Conservation (phyloP, 495 filamentous ascomycete genomes). For the Penicillium cosmopolitanum region DNA sequence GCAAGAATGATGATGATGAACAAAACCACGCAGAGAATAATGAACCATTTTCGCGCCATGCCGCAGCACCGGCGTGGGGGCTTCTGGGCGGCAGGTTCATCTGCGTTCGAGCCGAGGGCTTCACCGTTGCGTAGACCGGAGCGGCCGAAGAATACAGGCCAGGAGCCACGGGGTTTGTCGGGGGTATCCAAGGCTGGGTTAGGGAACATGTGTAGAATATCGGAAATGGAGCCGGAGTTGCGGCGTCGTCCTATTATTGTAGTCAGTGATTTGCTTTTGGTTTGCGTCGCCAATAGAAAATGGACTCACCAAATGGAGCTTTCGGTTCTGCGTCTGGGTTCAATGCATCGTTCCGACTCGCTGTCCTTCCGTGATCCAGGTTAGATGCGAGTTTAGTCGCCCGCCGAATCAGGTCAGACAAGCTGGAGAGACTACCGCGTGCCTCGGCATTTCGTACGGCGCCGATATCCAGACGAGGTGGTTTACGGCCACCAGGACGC, state of each 20-base stretch:
- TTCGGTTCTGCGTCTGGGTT: conserved; percentile 34
- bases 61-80: conserved; percentile 67
- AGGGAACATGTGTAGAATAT: conserved; percentile 91
- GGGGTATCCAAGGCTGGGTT: conserved; percentile 70
- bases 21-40: conserved; percentile 67
- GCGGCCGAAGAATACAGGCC: conserved; percentile 45
- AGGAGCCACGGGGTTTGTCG: conserved; percentile 39
- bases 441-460: conserved; percentile 78
- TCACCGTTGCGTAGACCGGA: conserved; percentile 42
- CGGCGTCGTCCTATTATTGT: conserved; percentile 27
- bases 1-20: conserved; percentile 83
- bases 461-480: conserved; percentile 77
- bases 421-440: conserved; percentile 84
- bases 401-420: conserved; percentile 86
- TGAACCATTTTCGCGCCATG: conserved; percentile 78
- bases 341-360: conserved; percentile 62
- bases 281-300: background rate
- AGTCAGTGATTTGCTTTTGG: background rate
- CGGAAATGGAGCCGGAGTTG: conserved; percentile 72
- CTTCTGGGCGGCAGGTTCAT: conserved; percentile 22
- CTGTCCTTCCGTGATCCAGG: conserved; percentile 84
- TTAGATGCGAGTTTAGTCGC: conserved; percentile 87
- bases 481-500: conserved; percentile 56
- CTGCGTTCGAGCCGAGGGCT: conserved; percentile 30
- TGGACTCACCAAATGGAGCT: conserved; percentile 31